These are phyloP conservation scores for Dothideomycetidae sp. DNA, from an alignment of 2,329 filamentous ascomycete genomes.

Conservation along the genomic window DNA sequence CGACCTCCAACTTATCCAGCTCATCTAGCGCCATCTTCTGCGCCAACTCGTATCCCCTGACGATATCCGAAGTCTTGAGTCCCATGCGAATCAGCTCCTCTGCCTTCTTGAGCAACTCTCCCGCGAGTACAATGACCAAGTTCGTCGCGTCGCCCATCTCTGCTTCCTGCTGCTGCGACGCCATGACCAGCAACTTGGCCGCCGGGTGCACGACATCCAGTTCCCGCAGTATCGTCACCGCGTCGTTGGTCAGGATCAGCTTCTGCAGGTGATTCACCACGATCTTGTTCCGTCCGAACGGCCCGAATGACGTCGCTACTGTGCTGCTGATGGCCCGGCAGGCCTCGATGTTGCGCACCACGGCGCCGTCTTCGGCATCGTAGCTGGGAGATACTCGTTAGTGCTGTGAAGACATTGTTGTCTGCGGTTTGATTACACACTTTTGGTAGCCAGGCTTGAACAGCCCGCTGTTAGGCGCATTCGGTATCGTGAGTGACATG, in stretches of 20 bases:
- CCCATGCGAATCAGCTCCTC: constrained; percentile 95
- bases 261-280: constrained; percentile 99
- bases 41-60: constrained; percentile 88
- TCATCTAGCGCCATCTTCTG: constrained; percentile 74
- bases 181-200: constrained; percentile 96
- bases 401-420: constrained; percentile 12
- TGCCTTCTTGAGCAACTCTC: constrained; percentile 90
- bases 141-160: constrained; percentile 99
- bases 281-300: constrained; percentile 97
- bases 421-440: constrained; percentile 38
- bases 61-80: constrained; percentile 95
- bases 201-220: constrained; percentile 97
- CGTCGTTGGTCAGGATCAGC: constrained; percentile 98
- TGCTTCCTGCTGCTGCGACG: constrained; percentile 93
- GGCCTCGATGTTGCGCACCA: constrained; percentile 96
- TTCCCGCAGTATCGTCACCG: constrained; percentile 91
- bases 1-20: constrained; percentile 60
- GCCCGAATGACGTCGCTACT: constrained; percentile 90
- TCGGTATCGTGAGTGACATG: constrained; percentile 96
- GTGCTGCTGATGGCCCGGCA: constrained; percentile 91
- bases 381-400: constrained; percentile 50
- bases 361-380: constrained; percentile 96
- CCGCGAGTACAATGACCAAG: constrained; percentile 87
- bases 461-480: constrained; percentile 78
- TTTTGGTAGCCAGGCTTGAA: constrained; percentile 97